Conservation (phyloP, 2,329 filamentous ascomycete genomes). For the Aspergillus carbonarius region DNA sequence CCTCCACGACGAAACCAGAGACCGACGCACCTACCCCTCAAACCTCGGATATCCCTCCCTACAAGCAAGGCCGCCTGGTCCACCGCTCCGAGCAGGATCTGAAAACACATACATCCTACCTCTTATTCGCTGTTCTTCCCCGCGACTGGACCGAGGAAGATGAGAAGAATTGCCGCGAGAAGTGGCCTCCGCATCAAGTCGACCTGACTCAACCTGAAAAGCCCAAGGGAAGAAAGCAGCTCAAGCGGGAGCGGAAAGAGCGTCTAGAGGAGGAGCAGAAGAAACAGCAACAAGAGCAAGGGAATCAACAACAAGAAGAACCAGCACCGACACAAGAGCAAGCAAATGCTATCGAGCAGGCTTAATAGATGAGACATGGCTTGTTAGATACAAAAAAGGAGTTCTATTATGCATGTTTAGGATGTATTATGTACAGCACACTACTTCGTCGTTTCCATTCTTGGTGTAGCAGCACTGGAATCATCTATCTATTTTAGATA, state of each 20-base stretch:
- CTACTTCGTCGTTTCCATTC: background rate
- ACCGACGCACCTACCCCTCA: slow-evolving; percentile 13
- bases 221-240: slow-evolving; percentile 40
- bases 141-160: slow-evolving; percentile 80
- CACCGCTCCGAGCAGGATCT: slow-evolving; percentile 83
- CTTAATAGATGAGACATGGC: slow-evolving; percentile 5
- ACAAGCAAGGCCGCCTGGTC: slow-evolving; percentile 73
- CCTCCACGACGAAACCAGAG: slow-evolving; percentile 19
- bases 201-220: slow-evolving; percentile 22
- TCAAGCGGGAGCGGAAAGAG: slow-evolving; percentile 35
- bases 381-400: background rate
- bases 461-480: no score
- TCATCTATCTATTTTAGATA: no score
- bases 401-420: background rate
- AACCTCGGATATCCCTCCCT: slow-evolving; percentile 49
- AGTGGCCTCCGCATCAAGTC: slow-evolving; percentile 64
- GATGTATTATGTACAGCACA: background rate
- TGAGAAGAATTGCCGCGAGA: slow-evolving; percentile 65
- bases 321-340: background rate
- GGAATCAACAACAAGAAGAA: background rate
- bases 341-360: slow-evolving; percentile 1
- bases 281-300: slow-evolving; percentile 9
- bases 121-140: slow-evolving; percentile 90
- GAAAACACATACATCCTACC: slow-evolving; percentile 95
- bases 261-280: slow-evolving; percentile 16